phyloP scores from a whole-genome alignment of 805 yeast genomes.

The Kodamaea neixiangensis region DNA sequence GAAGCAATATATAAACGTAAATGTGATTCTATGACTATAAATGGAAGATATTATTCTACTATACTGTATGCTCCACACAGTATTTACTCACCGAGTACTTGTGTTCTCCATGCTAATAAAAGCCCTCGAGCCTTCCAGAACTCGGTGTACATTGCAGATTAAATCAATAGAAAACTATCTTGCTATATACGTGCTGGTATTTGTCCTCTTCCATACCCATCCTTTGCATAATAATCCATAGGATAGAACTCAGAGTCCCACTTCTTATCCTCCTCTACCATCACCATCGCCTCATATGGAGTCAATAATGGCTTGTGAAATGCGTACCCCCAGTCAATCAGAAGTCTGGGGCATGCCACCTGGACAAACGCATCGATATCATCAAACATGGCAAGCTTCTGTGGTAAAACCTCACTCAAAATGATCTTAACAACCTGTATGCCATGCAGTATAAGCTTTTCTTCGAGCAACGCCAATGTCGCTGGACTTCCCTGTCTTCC shows the following conservation, averaged over 20 bases:
- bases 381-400: constrained; percentile 86
- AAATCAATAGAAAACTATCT: no score
- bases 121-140: no score
- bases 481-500: constrained; percentile 92
- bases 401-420: constrained; percentile 90
- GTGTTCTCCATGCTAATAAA: no score
- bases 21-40: no score
- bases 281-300: constrained; percentile 94
- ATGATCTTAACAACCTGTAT: constrained; percentile 77
- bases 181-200: constrained; percentile 44
- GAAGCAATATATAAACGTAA: no score
- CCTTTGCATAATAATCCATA: constrained; percentile 90
- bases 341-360: constrained; percentile 94
- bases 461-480: constrained; percentile 70
- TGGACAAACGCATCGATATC: constrained; percentile 95
- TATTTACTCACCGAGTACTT: no score
- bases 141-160: no score
- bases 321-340: constrained; percentile 99
- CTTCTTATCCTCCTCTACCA: constrained; percentile 68
- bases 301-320: constrained; percentile 88
- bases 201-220: constrained; percentile 90
- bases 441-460: constrained; percentile 52
- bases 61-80: no score
- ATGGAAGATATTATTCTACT: no score
- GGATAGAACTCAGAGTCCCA: constrained; percentile 76